Evolutionary conservation across 768 basidiomycete species (phyloP), one percentile per base, ranked within the genome.

Genomic region (Galerina marginata): DNA sequence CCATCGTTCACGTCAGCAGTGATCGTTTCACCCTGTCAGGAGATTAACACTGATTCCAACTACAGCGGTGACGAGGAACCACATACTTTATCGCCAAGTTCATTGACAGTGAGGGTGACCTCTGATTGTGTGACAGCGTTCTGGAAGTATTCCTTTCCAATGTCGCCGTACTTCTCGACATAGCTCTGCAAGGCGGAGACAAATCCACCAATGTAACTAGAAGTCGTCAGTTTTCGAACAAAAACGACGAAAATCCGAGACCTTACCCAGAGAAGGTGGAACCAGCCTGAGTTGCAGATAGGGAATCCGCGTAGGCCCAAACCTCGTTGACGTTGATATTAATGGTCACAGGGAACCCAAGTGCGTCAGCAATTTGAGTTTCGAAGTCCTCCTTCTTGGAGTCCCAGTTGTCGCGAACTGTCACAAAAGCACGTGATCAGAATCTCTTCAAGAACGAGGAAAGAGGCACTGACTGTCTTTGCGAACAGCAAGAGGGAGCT

Each of bases 381-480:
- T 83, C 72, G 15, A 70, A 69, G 1, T 72, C 75, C n/a, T 65
- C 74, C 57, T 70, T 75, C 50, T 75, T 69, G 29, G 69, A 63
- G 26, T 79, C 77, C 50, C 69, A 80, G 33, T 77, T 73, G 59
- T 80, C 78, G 38, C 77, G 74, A 48, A 78, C 79, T 80, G 46
- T 33, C 29, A 33, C 6, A 45, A 15, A 56, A 33, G 20, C 20
- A 9, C 7, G 23, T 47, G 23, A 7, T 43, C 9, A 26, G 38
- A 29, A 16, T 33, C 6, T 55, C 36, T 16, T 33, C 14, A 43
- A 4, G 23, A 26, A 38, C 26, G 33, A 50, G 5, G 6, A 38
- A 25, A 16, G 23, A 26, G 43, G 12, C 9, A 70, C 77, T 43
- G 45, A 76, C 77, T 62, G 37, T 75, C 71, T 71, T 75, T 78